Evolutionary conservation across 805 yeast genomes (phyloP).

Genomic region (Wickerhamiella australiensis): DNA sequence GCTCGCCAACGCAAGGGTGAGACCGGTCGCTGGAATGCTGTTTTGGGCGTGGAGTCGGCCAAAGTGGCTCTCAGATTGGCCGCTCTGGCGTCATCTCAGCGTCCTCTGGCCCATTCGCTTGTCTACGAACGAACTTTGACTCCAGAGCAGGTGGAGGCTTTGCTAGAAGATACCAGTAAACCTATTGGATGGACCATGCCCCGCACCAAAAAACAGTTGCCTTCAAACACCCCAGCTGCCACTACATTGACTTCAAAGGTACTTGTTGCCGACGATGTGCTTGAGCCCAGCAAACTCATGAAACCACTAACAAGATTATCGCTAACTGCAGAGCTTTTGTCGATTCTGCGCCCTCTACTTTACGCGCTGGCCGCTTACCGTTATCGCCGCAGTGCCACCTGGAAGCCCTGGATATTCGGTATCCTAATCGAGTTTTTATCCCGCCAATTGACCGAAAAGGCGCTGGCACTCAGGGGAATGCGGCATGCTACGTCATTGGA

Average conservation of each 20-base stretch:
- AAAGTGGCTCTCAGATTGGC: slow-evolving; percentile 27
- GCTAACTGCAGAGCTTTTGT: slow-evolving; percentile 26
- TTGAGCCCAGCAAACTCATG: slow-evolving; percentile 25
- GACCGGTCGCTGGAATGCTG: slow-evolving; percentile 24
- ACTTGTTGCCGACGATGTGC: slow-evolving; percentile 27
- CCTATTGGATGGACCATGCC: slow-evolving; percentile 17
- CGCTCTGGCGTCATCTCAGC: slow-evolving; percentile 23
- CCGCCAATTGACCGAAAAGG: slow-evolving; percentile 22
- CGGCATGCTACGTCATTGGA: slow-evolving; percentile 26
- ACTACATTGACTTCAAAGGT: slow-evolving; percentile 22
- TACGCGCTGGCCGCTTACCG: slow-evolving; percentile 28
- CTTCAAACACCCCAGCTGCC: slow-evolving; percentile 17
- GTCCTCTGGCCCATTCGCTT: slow-evolving; percentile 26
- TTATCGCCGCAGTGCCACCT: slow-evolving; percentile 22
- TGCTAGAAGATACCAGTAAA: background rate
- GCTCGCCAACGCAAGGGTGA: slow-evolving; percentile 24
- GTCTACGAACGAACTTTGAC: slow-evolving; percentile 29
- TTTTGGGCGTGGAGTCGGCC: slow-evolving; percentile 25
- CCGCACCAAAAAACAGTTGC: slow-evolving; percentile 21
- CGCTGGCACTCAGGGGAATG: slow-evolving; percentile 18
- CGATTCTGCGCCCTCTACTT: slow-evolving; percentile 31
- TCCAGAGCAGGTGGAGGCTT: slow-evolving; percentile 24
- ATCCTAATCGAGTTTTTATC: slow-evolving; percentile 27
- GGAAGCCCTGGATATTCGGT: slow-evolving; percentile 35
- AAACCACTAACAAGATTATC: slow-evolving; percentile 21